Evolutionary conservation across 805 yeast species (phyloP).

Genomic region (Yueomyces sp.): DNA sequence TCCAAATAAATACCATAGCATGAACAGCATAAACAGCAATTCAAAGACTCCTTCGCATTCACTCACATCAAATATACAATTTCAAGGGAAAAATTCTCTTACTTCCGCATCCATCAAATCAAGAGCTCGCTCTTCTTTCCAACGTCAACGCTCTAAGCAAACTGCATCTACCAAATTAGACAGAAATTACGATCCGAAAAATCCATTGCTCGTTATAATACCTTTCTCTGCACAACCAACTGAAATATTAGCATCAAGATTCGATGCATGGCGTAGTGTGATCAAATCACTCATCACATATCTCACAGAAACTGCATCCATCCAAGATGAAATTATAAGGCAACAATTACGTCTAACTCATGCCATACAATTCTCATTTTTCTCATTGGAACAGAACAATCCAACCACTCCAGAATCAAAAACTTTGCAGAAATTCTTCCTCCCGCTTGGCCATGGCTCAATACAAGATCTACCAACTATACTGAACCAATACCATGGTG

Average conservation of each 20-base stretch:
- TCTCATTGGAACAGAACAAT: conserved; percentile 18
- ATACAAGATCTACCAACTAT: conserved; percentile 72
- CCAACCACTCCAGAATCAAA: conserved; percentile 15
- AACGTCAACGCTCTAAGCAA: background rate
- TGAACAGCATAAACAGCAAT: background rate
- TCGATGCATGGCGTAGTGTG: conserved; percentile 75
- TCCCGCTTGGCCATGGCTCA: conserved; percentile 69
- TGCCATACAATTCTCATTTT: conserved; percentile 41
- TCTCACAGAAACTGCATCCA: conserved; percentile 65
- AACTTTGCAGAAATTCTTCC: conserved; percentile 35
- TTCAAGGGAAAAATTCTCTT: conserved; percentile 1
- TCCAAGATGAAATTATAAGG: conserved; percentile 79
- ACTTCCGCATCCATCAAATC: background rate
- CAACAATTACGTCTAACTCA: conserved; percentile 74
- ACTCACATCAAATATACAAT: background rate
- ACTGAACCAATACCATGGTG: conserved; percentile 51
- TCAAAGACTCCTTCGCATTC: background rate
- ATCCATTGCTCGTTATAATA: conserved; percentile 35
- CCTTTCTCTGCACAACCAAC: conserved; percentile 69
- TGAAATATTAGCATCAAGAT: conserved; percentile 72
- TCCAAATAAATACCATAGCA: background rate
- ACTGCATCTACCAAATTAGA: background rate
- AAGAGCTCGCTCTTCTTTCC: background rate
- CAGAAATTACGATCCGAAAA: conserved; percentile 29
- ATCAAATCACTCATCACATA: conserved; percentile 64